Conservation (phyloP, 176 grass and related monocot genomes). For the Phragmites australis region DNA sequence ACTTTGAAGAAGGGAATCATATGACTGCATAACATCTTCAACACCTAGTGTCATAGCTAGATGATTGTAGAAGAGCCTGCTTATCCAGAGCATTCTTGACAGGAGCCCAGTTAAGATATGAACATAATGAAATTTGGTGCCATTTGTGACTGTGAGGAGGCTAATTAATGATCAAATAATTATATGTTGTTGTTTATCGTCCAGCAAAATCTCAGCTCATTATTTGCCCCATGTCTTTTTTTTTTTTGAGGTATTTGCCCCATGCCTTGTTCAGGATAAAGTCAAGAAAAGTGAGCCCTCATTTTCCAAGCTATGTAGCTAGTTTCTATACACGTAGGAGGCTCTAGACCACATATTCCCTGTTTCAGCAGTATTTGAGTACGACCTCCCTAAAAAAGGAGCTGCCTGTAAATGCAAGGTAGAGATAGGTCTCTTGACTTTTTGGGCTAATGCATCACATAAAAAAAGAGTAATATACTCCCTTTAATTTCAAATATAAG, state of each 20-base stretch:
- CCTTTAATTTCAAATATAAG: not conserved
- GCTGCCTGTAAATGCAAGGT: not conserved
- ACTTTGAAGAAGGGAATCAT: not conserved
- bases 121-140: not conserved
- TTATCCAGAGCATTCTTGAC: not conserved
- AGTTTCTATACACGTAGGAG: not conserved
- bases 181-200: not conserved
- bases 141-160: not conserved
- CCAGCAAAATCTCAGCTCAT: not conserved
- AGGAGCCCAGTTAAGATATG: not conserved
- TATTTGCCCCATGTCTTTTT: too few species aligned
- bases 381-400: not conserved
- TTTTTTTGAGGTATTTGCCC: too few species aligned
- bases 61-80: not conserved
- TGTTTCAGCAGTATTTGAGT: conserved; percentile 23
- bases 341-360: conserved; percentile 5
- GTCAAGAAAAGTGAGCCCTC: conserved; percentile 26
- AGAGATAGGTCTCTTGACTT: not conserved
- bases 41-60: not conserved
- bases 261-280: not conserved
- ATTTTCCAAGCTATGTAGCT: not conserved
- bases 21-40: not conserved
- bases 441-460: too few species aligned
- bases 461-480: too few species aligned
- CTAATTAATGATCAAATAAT: not conserved